These are phyloP conservation scores for Ogataea methylovora DNA, from an alignment of 805 yeast genomes.

Conservation along the genomic window DNA sequence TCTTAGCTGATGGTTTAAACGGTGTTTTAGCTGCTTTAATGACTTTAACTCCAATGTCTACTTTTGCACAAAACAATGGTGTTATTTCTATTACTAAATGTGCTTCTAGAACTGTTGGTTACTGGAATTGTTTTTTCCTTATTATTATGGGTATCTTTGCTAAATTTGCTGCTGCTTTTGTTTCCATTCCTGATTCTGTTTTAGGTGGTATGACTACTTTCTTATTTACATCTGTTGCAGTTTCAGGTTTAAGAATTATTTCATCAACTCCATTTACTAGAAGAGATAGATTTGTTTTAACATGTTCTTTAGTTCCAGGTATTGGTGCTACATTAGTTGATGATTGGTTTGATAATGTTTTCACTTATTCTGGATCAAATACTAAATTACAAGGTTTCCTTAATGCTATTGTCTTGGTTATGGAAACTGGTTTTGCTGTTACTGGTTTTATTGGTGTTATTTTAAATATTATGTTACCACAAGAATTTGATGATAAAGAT, in stretches of 20 bases:
- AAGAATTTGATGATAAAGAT: slow-evolving; percentile 40
- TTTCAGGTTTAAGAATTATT: slow-evolving; percentile 51
- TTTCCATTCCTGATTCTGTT: slow-evolving; percentile 70
- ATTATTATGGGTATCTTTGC: slow-evolving; percentile 83
- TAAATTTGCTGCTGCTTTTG: slow-evolving; percentile 84
- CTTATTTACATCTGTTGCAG: slow-evolving; percentile 49
- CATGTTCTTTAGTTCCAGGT: slow-evolving; percentile 46
- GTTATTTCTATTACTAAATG: slow-evolving; percentile 89
- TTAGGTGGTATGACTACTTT: slow-evolving; percentile 80
- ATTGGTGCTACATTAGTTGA: slow-evolving; percentile 40
- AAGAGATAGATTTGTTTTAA: slow-evolving; percentile 48
- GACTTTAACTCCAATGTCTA: slow-evolving; percentile 85
- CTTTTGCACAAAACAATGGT: slow-evolving; percentile 94
- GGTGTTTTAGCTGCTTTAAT: slow-evolving; percentile 70
- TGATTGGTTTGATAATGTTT: slow-evolving; percentile 40
- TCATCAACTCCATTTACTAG: slow-evolving; percentile 46
- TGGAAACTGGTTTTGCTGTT: slow-evolving; percentile 53
- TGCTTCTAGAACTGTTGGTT: slow-evolving; percentile 71
- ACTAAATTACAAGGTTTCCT: slow-evolving; percentile 37
- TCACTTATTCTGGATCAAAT: slow-evolving; percentile 43
- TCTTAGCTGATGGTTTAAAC: slow-evolving; percentile 80
- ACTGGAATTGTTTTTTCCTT: slow-evolving; percentile 52
- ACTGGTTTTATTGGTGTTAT: slow-evolving; percentile 47
- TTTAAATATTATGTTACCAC: slow-evolving; percentile 41
- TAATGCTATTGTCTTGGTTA: slow-evolving; percentile 44